Percentiles rank a stretch among this genome's conserved stretches.
Evolutionary conservation across 2,329 filamentous ascomycete species (phyloP).

Genomic region (Zymoseptoria brevis): DNA sequence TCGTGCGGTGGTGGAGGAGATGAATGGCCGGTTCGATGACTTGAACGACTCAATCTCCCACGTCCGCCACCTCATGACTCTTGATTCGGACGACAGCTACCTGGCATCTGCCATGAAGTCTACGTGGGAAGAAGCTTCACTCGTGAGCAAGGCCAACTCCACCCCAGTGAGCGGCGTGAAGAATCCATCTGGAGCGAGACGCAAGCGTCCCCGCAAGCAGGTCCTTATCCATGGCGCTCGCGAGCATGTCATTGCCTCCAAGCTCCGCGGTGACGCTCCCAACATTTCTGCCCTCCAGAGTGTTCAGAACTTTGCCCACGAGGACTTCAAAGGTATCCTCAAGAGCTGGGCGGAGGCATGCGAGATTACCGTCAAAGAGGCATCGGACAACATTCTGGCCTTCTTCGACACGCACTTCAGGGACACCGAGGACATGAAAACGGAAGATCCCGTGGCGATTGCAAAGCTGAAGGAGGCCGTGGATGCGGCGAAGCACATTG

Average conservation of each 20-base stretch:
- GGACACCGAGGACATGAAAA: background rate
- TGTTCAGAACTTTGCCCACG: background rate
- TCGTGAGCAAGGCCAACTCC: background rate
- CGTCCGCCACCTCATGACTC: background rate
- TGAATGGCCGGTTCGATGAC: background rate
- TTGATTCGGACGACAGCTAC: background rate
- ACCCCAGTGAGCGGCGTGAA: background rate
- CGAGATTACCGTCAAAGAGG: background rate
- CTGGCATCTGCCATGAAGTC: background rate
- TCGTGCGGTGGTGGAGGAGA: background rate
- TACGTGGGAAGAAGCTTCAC: background rate
- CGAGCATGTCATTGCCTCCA: background rate
- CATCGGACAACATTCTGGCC: background rate
- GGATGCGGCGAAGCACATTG: background rate
- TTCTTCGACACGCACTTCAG: conserved; percentile 3
- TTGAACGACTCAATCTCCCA: background rate
- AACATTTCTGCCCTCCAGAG: background rate
- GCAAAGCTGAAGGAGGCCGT: background rate
- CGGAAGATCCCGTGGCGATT: conserved; percentile 1
- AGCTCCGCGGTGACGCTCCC: background rate
- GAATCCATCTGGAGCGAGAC: background rate
- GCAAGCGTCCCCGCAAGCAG: background rate
- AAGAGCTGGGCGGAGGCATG: background rate
- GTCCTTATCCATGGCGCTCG: background rate
- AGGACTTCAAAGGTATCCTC: background rate